These are phyloP conservation scores for Stachybotrys echinatus DNA, from an alignment of 2,329 filamentous ascomycete species.

Conservation along the genomic window DNA sequence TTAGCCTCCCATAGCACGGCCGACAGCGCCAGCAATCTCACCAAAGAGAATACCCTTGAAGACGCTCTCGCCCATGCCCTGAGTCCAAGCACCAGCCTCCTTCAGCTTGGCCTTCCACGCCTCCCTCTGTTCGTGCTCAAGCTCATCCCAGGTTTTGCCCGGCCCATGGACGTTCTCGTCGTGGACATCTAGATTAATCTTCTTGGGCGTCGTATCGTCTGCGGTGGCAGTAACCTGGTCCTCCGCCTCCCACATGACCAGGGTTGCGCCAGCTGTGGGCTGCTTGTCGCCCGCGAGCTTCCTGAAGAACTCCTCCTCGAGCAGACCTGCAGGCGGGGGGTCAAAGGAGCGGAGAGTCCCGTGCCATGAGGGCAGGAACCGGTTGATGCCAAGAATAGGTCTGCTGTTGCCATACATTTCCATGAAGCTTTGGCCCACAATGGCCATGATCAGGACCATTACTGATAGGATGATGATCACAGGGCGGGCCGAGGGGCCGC, in stretches of 20 bases:
- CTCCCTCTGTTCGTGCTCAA: slow-evolving; percentile 56
- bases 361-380: slow-evolving; percentile 47
- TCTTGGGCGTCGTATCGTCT: slow-evolving; percentile 6
- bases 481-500: slow-evolving; percentile 42
- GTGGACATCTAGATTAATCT: slow-evolving; percentile 38
- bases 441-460: slow-evolving; percentile 54
- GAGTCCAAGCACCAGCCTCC: slow-evolving; percentile 73
- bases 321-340: slow-evolving; percentile 16
- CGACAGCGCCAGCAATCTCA: slow-evolving; percentile 60
- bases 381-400: slow-evolving; percentile 50
- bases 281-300: slow-evolving; percentile 30
- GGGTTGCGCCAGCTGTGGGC: slow-evolving; percentile 27
- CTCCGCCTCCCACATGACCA: slow-evolving; percentile 29
- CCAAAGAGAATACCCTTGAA: slow-evolving; percentile 75
- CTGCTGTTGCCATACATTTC: slow-evolving; percentile 56
- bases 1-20: slow-evolving; percentile 41
- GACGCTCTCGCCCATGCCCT: slow-evolving; percentile 70
- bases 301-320: slow-evolving; percentile 26
- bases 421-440: slow-evolving; percentile 58
- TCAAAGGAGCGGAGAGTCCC: slow-evolving; percentile 20
- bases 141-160: slow-evolving; percentile 66
- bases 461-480: slow-evolving; percentile 50
- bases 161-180: slow-evolving; percentile 41
- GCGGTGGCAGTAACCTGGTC: slow-evolving; percentile 10
- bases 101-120: slow-evolving; percentile 66